These are phyloP conservation scores for Teratosphaeria gauchensis DNA, from an alignment of 2,329 filamentous ascomycete genomes.

Conservation along the genomic window DNA sequence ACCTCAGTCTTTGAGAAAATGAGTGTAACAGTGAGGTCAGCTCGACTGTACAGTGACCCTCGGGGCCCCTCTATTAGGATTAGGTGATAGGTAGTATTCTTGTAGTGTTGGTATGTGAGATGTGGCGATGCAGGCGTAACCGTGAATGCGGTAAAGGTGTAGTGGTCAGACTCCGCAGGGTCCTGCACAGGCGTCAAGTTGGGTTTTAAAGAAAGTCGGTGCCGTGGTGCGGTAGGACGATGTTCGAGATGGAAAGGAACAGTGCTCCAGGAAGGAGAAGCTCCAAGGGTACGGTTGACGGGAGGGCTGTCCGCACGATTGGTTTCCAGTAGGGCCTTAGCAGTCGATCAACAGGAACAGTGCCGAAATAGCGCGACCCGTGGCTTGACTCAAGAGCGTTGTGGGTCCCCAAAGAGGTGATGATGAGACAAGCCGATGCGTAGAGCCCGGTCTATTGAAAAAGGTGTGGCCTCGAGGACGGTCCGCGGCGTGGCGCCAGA, in stretches of 20 bases:
- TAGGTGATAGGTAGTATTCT: constrained; percentile 11
- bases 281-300: constrained; percentile 22
- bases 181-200: constrained; percentile 23
- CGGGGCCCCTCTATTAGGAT: constrained; percentile 9
- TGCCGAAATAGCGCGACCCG: constrained; percentile 22
- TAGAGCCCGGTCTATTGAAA: constrained; percentile 5
- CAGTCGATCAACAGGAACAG: constrained; percentile 22
- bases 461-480: constrained; percentile 5
- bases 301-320: constrained; percentile 20
- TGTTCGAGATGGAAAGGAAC: not conserved
- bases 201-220: constrained; percentile 25
- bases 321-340: constrained; percentile 15
- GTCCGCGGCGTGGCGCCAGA: constrained; percentile 2
- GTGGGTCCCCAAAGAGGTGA: constrained; percentile 20
- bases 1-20: constrained; percentile 3
- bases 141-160: constrained; percentile 1
- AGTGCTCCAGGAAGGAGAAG: constrained; percentile 13
- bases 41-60: constrained; percentile 2
- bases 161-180: constrained; percentile 15
- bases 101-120: constrained; percentile 4
- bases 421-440: constrained; percentile 20
- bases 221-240: constrained; percentile 12
- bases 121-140: not conserved
- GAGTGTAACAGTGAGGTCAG: not conserved
- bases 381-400: constrained; percentile 19